Conservation (phyloP, 2,329 filamentous ascomycete genomes). For the Emmonsiellopsis sp. region DNA sequence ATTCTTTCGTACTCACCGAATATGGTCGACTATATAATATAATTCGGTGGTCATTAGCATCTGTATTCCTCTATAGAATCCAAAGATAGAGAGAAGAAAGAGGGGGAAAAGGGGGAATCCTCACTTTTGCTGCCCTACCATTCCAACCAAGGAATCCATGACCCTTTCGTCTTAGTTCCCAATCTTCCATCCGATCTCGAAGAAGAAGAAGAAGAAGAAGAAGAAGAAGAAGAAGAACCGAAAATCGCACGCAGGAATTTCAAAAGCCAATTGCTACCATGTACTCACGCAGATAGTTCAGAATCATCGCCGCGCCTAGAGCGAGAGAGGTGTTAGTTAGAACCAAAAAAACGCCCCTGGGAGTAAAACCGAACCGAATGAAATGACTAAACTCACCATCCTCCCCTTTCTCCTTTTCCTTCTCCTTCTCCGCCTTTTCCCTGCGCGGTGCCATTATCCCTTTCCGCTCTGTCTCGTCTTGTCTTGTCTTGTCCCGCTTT, state of each 20-base stretch:
- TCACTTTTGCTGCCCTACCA: slow-evolving; percentile 3
- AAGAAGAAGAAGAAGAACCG: neutral
- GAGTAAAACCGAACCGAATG: neutral
- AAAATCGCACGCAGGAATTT: neutral
- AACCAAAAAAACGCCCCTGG: neutral
- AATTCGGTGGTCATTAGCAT: neutral
- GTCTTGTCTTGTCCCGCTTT: neutral
- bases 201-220: neutral
- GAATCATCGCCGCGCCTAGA: slow-evolving; percentile 34
- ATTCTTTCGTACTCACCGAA: slow-evolving; percentile 30
- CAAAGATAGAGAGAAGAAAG: neutral
- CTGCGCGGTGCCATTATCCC: slow-evolving; percentile 30
- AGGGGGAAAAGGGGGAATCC: neutral
- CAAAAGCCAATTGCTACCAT: neutral
- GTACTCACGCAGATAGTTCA: slow-evolving; percentile 42
- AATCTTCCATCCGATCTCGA: too few relatives aligned
- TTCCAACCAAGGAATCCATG: neutral
- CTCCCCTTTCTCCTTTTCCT: slow-evolving; percentile 10
- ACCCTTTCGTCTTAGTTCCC: neutral
- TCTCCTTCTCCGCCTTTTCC: slow-evolving; percentile 24
- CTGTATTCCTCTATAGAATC: too few relatives aligned
- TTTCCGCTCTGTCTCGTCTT: neutral
- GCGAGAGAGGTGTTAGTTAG: neutral
- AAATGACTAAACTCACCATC: slow-evolving; percentile 19
- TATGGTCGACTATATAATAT: slow-evolving; percentile 39